phyloP scores from a whole-genome alignment of 768 basidiomycete genomes.

The Mrakia gelida region DNA sequence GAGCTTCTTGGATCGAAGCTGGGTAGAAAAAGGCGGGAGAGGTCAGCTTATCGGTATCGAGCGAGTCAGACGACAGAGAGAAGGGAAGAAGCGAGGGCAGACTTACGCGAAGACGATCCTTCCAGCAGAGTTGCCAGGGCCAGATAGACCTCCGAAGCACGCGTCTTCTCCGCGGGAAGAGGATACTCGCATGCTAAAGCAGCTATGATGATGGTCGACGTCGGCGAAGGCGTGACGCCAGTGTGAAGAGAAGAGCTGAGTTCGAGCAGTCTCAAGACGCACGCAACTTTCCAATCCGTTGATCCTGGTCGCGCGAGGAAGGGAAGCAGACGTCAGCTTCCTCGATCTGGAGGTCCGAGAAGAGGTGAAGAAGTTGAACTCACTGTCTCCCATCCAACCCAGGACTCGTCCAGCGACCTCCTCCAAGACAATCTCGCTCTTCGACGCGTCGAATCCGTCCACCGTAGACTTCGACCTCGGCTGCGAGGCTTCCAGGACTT shows the following conservation, averaged over 20 bases:
- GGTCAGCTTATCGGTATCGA: not conserved
- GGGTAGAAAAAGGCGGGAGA: not conserved
- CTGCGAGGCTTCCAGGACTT: not conserved
- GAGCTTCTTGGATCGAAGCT: constrained; percentile 18
- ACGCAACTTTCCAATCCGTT: not conserved
- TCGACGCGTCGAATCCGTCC: not conserved
- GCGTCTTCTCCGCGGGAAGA: not conserved
- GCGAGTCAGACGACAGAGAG: too few species aligned
- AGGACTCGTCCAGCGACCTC: not conserved
- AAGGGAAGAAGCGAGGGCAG: too few species aligned
- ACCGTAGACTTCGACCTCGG: not conserved
- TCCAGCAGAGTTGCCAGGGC: not conserved
- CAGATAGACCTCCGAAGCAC: not conserved
- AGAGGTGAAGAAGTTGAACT: not conserved
- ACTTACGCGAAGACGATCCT: not conserved
- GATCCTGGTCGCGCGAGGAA: not conserved
- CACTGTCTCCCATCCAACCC: constrained; percentile 1
- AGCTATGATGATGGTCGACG: not conserved
- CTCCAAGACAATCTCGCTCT: not conserved
- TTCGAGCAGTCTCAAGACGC: not conserved
- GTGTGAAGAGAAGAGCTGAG: not conserved
- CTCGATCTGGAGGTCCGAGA: not conserved
- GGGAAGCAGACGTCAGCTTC: not conserved
- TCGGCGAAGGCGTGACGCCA: not conserved
- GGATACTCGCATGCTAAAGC: not conserved